Evolutionary conservation across 2,329 filamentous ascomycete species (phyloP).

Genomic region (Pseudopithomyces chartarum): DNA sequence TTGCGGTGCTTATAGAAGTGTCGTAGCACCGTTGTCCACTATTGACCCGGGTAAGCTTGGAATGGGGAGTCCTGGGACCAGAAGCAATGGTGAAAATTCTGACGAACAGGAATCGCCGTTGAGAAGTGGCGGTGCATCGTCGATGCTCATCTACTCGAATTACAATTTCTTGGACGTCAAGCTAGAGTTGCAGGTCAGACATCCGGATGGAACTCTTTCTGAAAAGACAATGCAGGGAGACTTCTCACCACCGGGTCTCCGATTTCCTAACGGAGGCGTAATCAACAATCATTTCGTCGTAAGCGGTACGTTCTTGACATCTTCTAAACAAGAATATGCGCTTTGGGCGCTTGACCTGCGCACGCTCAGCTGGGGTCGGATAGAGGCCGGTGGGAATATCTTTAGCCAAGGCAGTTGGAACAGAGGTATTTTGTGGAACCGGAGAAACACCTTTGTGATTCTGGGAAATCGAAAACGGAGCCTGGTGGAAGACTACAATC

Average conservation of each 20-base stretch:
- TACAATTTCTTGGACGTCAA: conserved; percentile 99
- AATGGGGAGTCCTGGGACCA: conserved; percentile 50
- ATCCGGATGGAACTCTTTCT: conserved; percentile 79
- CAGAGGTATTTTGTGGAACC: conserved; percentile 87
- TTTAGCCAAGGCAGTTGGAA: conserved; percentile 99
- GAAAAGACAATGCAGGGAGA: conserved; percentile 89
- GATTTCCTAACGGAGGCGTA: conserved; percentile 94
- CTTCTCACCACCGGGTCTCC: conserved; percentile 86
- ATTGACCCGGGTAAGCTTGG: conserved; percentile 70
- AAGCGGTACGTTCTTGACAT: conserved; percentile 95
- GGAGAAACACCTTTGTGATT: conserved; percentile 93
- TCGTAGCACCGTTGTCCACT: conserved; percentile 81
- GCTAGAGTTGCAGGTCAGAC: conserved; percentile 86
- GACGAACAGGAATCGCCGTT: conserved; percentile 39
- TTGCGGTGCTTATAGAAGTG: conserved; percentile 94
- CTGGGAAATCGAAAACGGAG: conserved; percentile 91
- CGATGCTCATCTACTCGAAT: conserved; percentile 97
- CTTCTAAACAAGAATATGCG: conserved; percentile 97
- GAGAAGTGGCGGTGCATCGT: conserved; percentile 52
- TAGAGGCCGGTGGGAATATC: conserved; percentile 88
- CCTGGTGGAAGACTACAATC: conserved; percentile 96
- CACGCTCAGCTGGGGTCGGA: conserved; percentile 90
- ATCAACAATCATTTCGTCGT: conserved; percentile 97
- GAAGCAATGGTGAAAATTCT: conserved; percentile 46
- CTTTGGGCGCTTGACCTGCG: conserved; percentile 92